These are phyloP conservation scores for Candida ovalis DNA, from an alignment of 805 yeast genomes.

Conservation along the genomic window DNA sequence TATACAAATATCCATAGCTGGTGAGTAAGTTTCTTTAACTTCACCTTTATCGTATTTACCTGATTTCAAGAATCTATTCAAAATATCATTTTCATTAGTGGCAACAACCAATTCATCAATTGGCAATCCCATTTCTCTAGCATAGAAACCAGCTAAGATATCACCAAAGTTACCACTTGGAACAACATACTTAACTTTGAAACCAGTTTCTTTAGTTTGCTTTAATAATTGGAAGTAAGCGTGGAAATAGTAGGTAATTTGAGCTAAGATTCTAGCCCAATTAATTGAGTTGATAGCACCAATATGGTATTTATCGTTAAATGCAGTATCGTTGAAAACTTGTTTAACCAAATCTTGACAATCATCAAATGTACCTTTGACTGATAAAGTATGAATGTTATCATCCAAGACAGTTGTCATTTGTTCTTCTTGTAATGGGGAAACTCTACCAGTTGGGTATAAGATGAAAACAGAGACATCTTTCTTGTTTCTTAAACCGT, in stretches of 20 bases:
- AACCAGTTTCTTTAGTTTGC: constrained; percentile 28
- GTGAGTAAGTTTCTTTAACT: constrained; percentile 87
- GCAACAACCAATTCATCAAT: constrained; percentile 84
- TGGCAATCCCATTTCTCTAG: constrained; percentile 94
- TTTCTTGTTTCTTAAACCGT: constrained; percentile 94
- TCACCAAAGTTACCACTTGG: constrained; percentile 99
- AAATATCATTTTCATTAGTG: constrained; percentile 92
- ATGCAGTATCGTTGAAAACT: constrained; percentile 83
- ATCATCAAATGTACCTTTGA: constrained; percentile 95
- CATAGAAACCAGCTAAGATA: constrained; percentile 93
- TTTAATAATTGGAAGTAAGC: constrained; percentile 74
- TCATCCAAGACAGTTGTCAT: constrained; percentile 95
- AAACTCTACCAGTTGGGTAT: constrained; percentile 96
- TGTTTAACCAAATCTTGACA: constrained; percentile 96
- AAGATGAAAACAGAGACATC: constrained; percentile 96
- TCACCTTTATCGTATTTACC: constrained; percentile 78
- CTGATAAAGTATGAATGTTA: constrained; percentile 93
- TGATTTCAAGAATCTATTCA: constrained; percentile 84
- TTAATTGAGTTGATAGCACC: constrained; percentile 98
- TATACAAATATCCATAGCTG: constrained; percentile 97
- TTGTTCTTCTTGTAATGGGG: constrained; percentile 97
- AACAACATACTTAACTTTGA: constrained; percentile 77
- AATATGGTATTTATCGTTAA: constrained; percentile 85
- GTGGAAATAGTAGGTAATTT: constrained; percentile 93
- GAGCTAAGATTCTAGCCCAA: constrained; percentile 99